Evolutionary conservation across 495 filamentous ascomycete species (phyloP), one percentile per base, ranked within the genome.

Genomic region (Xeromyces bisporus): DNA sequence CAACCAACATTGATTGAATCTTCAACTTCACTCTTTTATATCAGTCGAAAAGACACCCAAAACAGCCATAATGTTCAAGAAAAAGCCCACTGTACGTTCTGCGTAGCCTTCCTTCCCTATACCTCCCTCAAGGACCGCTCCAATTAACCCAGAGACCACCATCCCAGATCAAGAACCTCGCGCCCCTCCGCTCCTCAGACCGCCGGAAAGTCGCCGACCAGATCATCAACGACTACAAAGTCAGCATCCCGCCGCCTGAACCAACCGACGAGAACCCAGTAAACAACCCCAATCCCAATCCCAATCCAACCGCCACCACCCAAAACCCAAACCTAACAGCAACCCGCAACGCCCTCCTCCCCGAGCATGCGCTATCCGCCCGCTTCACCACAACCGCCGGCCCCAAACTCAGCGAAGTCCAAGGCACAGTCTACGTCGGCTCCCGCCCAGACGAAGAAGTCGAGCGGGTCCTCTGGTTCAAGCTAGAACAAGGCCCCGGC

Each of bases 11-110:
- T n/a, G n/a, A n/a, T n/a, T n/a, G n/a, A n/a, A n/a, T n/a, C n/a
- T n/a, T n/a, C n/a, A n/a, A n/a, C n/a, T n/a, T n/a, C n/a, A n/a
- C n/a, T n/a, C n/a, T n/a, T n/a, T n/a, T n/a, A n/a, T n/a, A n/a
- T n/a, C n/a, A n/a, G n/a, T n/a, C n/a, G n/a, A n/a, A n/a, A n/a
- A n/a, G n/a, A n/a, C n/a, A n/a, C n/a, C n/a, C n/a, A n/a, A n/a
- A n/a, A n/a, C n/a, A n/a, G n/a, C 20, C 20, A 21, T 9, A 21
- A 82, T 82, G 77, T 82, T 82, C 60, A 82, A 80, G 53, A 82
- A 82, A 56, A 82, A 80, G 63, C 77, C 77, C 25, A 74, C 66
- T 26, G 75, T 78, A 47, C 15, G 39, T 38, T 34, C 10, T 6
- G 1, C 15, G 27, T 29, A 33, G 29, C 36, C 17, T 43, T 11